Percentiles rank a stretch among this genome's conserved stretches.
phyloP scores from a whole-genome alignment of 306 rosid species.

The Argentina anserina region DNA sequence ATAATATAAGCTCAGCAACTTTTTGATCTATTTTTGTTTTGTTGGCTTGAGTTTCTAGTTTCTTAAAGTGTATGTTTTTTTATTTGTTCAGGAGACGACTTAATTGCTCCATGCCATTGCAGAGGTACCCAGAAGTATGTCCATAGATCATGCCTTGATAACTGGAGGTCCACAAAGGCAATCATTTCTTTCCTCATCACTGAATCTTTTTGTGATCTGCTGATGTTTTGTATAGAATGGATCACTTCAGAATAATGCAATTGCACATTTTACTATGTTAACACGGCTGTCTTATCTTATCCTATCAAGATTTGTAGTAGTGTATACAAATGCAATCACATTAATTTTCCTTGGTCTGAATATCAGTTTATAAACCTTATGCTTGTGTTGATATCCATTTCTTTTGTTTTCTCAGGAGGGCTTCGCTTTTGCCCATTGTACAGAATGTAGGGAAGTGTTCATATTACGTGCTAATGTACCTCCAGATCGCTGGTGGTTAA shows the following conservation, averaged over 20 bases:
- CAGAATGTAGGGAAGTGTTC: constrained; percentile 92
- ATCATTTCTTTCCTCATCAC: constrained; percentile 11
- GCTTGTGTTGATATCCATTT: constrained; percentile 20
- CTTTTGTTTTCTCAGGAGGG: constrained; percentile 67
- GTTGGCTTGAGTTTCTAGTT: not conserved
- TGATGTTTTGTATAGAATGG: not conserved
- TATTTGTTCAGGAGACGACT: constrained; percentile 67
- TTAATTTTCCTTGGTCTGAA: not conserved
- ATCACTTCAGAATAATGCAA: constrained; percentile 8
- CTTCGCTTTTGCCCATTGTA: constrained; percentile 96
- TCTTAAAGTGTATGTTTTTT: constrained; percentile 6
- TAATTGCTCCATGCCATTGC: constrained; percentile 97
- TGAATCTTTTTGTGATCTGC: constrained; percentile 8
- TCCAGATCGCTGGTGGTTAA: constrained; percentile 95
- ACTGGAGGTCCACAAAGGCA: constrained; percentile 99
- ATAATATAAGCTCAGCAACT: not conserved
- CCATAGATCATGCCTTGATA: constrained; percentile 92
- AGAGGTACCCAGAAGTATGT: constrained; percentile 96
- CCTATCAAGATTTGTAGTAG: not conserved
- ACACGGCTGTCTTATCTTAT: not conserved
- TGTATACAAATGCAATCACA: not conserved
- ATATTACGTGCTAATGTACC: constrained; percentile 89
- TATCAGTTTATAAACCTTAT: not conserved
- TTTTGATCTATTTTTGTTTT: constrained; percentile 5
- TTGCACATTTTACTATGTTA: not conserved